Conservation (phyloP, 148 eudicot genomes). For the Agrostemma githago region DNA sequence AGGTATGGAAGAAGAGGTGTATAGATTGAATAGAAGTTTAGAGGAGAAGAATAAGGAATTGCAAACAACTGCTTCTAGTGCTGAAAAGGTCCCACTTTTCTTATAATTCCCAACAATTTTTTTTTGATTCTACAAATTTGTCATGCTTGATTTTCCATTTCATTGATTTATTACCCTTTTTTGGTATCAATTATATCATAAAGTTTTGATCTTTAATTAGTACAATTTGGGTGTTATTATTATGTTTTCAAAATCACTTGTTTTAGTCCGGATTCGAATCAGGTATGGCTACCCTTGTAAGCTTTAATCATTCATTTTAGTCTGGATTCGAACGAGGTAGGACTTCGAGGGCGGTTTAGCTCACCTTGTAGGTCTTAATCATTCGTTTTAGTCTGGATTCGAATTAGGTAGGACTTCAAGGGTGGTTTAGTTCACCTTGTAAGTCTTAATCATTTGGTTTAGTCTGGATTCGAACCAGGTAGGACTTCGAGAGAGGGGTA, state of each 20-base stretch:
- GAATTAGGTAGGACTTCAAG: too few species aligned
- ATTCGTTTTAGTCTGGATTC: too few species aligned
- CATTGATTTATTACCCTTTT: constrained; percentile 8
- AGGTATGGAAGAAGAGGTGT: constrained; percentile 66
- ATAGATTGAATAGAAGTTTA: constrained; percentile 58
- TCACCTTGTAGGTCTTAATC: too few species aligned
- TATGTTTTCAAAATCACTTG: background rate
- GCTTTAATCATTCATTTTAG: too few species aligned
- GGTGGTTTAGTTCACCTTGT: too few species aligned
- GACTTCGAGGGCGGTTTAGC: too few species aligned
- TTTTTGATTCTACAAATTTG: constrained; percentile 14
- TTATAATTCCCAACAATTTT: background rate
- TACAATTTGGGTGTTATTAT: constrained; percentile 11
- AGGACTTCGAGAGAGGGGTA: too few species aligned
- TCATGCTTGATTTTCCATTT: constrained; percentile 11
- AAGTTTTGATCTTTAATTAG: constrained; percentile 19
- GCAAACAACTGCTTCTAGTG: constrained; percentile 51
- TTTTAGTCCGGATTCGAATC: too few species aligned
- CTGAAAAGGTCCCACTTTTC: constrained; percentile 53
- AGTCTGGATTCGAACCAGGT: too few species aligned
- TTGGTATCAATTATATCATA: constrained; percentile 1
- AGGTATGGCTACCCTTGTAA: too few species aligned
- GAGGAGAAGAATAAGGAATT: constrained; percentile 68
- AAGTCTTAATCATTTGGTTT: too few species aligned
- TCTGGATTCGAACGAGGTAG: too few species aligned